Conservation (phyloP, 2,329 filamentous ascomycete species). For the Microcera coccophila region DNA sequence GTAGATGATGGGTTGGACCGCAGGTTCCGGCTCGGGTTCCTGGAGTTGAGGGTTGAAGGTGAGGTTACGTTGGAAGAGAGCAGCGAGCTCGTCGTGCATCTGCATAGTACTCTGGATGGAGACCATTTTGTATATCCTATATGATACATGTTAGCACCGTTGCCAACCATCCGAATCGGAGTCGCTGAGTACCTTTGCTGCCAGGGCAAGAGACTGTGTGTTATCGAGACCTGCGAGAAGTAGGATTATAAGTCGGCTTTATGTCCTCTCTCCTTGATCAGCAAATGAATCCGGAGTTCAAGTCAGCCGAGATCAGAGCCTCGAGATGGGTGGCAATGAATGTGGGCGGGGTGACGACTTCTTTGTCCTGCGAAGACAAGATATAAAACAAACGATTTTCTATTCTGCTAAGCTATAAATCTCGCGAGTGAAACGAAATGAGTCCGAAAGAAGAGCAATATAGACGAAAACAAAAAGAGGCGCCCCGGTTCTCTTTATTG, state of each 20-base stretch:
- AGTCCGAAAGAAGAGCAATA: conserved; percentile 5
- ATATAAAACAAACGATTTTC: conserved; percentile 17
- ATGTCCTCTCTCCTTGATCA: conserved; percentile 3
- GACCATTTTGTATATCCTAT: conserved; percentile 33
- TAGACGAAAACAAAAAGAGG: conserved; percentile 7
- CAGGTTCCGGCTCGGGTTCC: conserved; percentile 30
- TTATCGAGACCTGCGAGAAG: not conserved
- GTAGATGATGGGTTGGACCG: conserved; percentile 56
- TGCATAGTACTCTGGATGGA: conserved; percentile 50
- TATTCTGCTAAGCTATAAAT: conserved; percentile 28
- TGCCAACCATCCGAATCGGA: too few relatives aligned
- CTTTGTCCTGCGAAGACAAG: not conserved
- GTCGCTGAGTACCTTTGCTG: conserved; percentile 1
- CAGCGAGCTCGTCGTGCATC: conserved; percentile 76
- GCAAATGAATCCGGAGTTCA: conserved; percentile 1
- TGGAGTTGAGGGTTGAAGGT: conserved; percentile 51
- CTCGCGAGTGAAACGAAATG: conserved; percentile 4
- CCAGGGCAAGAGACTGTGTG: not conserved
- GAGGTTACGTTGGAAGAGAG: conserved; percentile 73
- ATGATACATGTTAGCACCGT: too few relatives aligned
- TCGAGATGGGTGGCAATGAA: conserved; percentile 17
- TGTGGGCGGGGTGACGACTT: conserved; percentile 16
- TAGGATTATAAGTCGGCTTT: not conserved
- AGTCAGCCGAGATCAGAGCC: conserved; percentile 6
- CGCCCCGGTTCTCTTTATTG: conserved; percentile 21